phyloP scores from a whole-genome alignment of 306 rosid species.

The Senna siamea region DNA sequence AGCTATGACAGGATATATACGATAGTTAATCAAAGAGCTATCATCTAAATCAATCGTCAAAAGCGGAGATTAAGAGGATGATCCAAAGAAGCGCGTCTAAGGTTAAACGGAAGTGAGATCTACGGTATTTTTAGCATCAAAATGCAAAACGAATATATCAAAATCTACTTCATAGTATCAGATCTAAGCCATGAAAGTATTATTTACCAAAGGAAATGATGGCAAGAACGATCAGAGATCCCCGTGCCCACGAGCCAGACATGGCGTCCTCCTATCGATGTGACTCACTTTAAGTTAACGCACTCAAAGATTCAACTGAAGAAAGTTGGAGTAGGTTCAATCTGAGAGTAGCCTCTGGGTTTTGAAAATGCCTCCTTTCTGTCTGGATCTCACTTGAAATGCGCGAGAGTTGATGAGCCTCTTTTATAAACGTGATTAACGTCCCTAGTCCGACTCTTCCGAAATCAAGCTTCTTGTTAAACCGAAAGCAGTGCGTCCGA shows the following conservation, averaged over 20 bases:
- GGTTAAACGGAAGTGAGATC: slow-evolving; percentile 42
- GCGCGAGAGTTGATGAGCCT: slow-evolving; percentile 30
- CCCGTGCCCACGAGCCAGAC: slow-evolving; percentile 74
- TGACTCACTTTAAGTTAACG: background rate
- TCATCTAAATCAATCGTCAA: background rate
- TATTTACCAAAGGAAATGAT: slow-evolving; percentile 69
- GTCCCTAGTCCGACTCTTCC: slow-evolving; percentile 33
- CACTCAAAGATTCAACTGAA: slow-evolving; percentile 33
- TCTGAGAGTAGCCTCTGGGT: background rate
- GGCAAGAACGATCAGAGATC: slow-evolving; percentile 67
- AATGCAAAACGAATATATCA: background rate
- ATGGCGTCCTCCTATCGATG: slow-evolving; percentile 44
- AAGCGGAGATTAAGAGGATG: background rate
- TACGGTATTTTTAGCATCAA: slow-evolving; percentile 26
- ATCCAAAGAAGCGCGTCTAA: background rate
- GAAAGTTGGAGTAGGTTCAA: background rate
- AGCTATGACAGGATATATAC: background rate
- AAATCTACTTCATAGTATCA: background rate
- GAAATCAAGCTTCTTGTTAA: background rate
- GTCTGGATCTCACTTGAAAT: background rate
- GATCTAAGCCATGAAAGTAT: slow-evolving; percentile 46
- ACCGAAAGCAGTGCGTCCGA: slow-evolving; percentile 38
- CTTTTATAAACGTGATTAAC: slow-evolving; percentile 43
- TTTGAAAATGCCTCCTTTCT: background rate
- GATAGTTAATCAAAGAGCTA: background rate